These are phyloP conservation scores for Phoma herbarum DNA, from an alignment of 2,329 filamentous ascomycete species.

Conservation along the genomic window DNA sequence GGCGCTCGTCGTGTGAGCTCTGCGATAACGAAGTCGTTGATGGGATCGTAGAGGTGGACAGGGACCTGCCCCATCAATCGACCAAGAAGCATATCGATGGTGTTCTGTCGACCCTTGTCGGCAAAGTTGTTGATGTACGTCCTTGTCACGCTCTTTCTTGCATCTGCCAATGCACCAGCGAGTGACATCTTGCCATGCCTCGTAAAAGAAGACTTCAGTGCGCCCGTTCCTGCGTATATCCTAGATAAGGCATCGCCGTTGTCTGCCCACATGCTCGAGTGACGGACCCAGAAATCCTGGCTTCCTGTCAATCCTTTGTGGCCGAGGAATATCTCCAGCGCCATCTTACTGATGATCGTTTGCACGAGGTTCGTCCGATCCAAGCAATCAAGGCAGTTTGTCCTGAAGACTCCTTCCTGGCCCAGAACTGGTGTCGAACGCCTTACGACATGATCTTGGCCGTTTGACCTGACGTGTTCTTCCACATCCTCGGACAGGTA, in stretches of 20 bases:
- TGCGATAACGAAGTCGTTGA: conserved; percentile 85
- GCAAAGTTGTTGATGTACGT: conserved; percentile 98
- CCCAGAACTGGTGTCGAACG: conserved; percentile 76
- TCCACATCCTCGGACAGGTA: conserved; percentile 80
- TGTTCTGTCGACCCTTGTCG: conserved; percentile 90
- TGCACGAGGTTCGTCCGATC: conserved; percentile 97
- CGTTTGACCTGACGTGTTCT: conserved; percentile 58
- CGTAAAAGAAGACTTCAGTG: conserved; percentile 94
- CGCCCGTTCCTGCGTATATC: conserved; percentile 96
- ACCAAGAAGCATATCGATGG: conserved; percentile 91
- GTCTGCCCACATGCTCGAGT: conserved; percentile 95
- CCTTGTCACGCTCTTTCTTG: conserved; percentile 90
- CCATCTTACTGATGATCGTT: conserved; percentile 94
- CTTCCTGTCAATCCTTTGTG: conserved; percentile 75
- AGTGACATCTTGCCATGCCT: conserved; percentile 95
- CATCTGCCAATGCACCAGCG: conserved; percentile 92
- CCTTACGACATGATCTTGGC: conserved; percentile 49
- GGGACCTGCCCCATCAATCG: conserved; percentile 82
- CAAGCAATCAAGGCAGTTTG: conserved; percentile 94
- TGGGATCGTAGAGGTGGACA: conserved; percentile 89
- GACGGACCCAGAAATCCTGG: conserved; percentile 88
- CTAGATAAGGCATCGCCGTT: conserved; percentile 94
- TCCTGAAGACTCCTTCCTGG: conserved; percentile 94
- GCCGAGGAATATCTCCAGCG: conserved; percentile 81
- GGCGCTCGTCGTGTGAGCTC: conserved; percentile 73